Base-by-base conservation (phyloP, 768 basidiomycete genomes). In the Xanthoconium purpureum region DNA sequence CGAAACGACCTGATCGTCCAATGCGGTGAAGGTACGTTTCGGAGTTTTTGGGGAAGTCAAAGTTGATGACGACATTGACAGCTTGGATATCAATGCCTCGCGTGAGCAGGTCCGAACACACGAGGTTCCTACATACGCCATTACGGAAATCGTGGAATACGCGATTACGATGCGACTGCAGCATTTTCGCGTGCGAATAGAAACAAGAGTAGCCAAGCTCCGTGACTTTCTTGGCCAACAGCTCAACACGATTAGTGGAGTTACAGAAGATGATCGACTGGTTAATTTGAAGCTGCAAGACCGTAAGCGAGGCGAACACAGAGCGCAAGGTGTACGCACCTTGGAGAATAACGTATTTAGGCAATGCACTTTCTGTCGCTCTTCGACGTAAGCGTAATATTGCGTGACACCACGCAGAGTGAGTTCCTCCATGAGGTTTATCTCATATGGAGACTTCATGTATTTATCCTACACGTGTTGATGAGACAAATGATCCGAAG, bases 211-310 rank as follows among this genome's bases (percentile, higher is more conserved):
- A 99, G 62, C 96, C 96, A 51, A 98, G 88, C 69, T 99, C 97
- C 13, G 96, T 99, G 65, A 99, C 94, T 78, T 99, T 99, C 79
- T 98, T 98, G 58, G 96, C 96, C 65, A 99, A 83, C 47, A 99
- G 89, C 76, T 99, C 96, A 77, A 99, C 96, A 56, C 96, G 94
- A 80, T 98, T 97, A 67, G 96, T 99, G 62, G 96, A 98, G 81
- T 99, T 99, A 78, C 96, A 99, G 77, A 99, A 99, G 71, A 99
- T 99, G 77, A 99, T 98, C 57, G 96, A 98, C 77, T 99, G 96
- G 77, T 99, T 99, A 80, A 99, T 99, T 95, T 98, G 96, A 49
- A 99, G 85, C 93, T 98, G 70, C 13, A 37, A 55, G 46, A 40
- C 18, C 18, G 48, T 62, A 32, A 58, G 56, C 47, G 50, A 55